Evolutionary conservation across 139 green algal genomes (phyloP), one percentile per base, ranked within the genome.

Genomic region (Bryopsis sp.): DNA sequence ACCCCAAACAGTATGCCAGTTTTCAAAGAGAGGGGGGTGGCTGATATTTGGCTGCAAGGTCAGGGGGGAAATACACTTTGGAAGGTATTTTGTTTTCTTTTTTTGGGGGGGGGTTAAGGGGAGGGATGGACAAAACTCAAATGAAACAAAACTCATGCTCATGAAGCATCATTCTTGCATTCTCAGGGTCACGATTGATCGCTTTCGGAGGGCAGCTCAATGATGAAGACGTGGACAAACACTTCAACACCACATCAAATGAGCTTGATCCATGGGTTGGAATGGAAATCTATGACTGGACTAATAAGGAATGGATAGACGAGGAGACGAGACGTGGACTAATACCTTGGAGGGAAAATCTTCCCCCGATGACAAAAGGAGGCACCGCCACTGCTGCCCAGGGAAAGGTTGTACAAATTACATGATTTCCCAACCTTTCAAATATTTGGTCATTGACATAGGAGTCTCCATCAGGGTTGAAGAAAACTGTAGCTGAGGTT

Each of bases 261-360:
- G 15, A 19, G 19, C 43, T 54, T 54, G 43, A 54, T 11, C 11
- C 15, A 26, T 54, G 43, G 43, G 43, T 54, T 54, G 43, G 15
- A 54, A 54, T 54, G 43, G 43, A 54, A 54, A 54, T 54, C 19
- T 54, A 54, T 54, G 43, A 54, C 43, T 54, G 11, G 15, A 54
- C 15, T 19, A 54, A 11, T 54, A 19, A 54, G 11, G 43, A 54
- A 19, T 54, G 43, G 43, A 26, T 11, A 19, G 19, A 11, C 19
- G 43, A 54, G 43, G 43, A 54, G 19, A 19, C 11, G 43, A 54
- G 43, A 19, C 11, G 11, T 11, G 43, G 43, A 19, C 19, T 54
- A 19, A 11, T 54, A 19, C 11, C 11, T 54, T 54, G 43, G 43
- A 54, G 15, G 19, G 43, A 54, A n/a, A n/a, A n/a, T n/a, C 19